Percentiles rank a stretch among this genome's conserved stretches.
These are phyloP conservation scores for Platismatia glauca DNA, from an alignment of 495 filamentous ascomycete genomes.

Conservation along the genomic window DNA sequence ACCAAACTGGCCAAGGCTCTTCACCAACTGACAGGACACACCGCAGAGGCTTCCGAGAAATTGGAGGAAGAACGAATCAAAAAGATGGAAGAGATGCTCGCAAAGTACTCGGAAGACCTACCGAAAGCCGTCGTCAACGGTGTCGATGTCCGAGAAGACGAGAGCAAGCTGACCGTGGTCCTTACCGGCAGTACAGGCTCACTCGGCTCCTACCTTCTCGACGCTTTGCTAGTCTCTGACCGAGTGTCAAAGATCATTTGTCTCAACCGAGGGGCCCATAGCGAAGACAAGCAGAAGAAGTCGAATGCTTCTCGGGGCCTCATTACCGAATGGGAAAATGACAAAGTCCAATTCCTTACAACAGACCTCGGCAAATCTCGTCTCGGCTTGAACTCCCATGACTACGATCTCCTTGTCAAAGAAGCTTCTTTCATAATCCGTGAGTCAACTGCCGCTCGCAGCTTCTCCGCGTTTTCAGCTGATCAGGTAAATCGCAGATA, in stretches of 20 bases:
- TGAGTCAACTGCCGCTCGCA: neutral
- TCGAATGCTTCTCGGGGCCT: neutral
- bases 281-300: slow-evolving; percentile 2
- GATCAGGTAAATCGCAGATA: slow-evolving; percentile 9
- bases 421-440: slow-evolving; percentile 27
- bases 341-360: slow-evolving; percentile 18
- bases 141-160: neutral
- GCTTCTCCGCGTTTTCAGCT: neutral
- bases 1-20: neutral
- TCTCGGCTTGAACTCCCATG: slow-evolving; percentile 23
- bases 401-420: slow-evolving; percentile 19
- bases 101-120: slow-evolving; percentile 8
- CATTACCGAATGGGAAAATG: neutral
- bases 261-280: slow-evolving; percentile 38
- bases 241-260: slow-evolving; percentile 44
- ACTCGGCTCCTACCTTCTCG: slow-evolving; percentile 49
- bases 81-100: slow-evolving; percentile 2
- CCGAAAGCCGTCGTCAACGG: neutral
- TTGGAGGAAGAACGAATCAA: slow-evolving; percentile 4
- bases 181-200: slow-evolving; percentile 1
- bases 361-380: slow-evolving; percentile 23
- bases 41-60: neutral
- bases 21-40: neutral
- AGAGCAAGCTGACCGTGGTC: neutral
- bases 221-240: slow-evolving; percentile 31